These are phyloP conservation scores for Huntiella decipiens DNA, from an alignment of 2,329 filamentous ascomycete genomes.

Conservation along the genomic window DNA sequence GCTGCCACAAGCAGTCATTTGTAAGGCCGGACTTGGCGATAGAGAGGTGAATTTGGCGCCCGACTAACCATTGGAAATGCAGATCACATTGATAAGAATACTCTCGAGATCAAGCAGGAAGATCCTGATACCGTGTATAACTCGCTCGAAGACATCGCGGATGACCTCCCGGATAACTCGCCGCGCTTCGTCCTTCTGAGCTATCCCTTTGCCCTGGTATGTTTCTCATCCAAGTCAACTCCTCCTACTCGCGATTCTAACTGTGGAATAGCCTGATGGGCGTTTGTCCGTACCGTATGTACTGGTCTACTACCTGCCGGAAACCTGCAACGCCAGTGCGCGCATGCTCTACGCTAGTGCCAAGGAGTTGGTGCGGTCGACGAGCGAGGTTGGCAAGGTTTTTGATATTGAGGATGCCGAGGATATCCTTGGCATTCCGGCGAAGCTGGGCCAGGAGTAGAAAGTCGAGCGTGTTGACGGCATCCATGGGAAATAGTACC, in stretches of 20 bases:
- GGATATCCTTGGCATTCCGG: slow-evolving; percentile 65
- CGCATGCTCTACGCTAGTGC: slow-evolving; percentile 92
- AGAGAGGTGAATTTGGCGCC: not conserved
- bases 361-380: slow-evolving; percentile 88
- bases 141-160: slow-evolving; percentile 59
- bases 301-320: slow-evolving; percentile 82
- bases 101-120: slow-evolving; percentile 71
- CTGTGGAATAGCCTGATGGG: slow-evolving; percentile 46
- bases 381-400: slow-evolving; percentile 71
- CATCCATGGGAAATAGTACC: not conserved
- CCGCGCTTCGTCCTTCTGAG: slow-evolving; percentile 80
- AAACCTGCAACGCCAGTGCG: slow-evolving; percentile 69
- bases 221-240: slow-evolving; percentile 13
- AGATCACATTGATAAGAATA: slow-evolving; percentile 84
- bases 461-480: not conserved
- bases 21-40: slow-evolving; percentile 41
- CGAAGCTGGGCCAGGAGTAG: slow-evolving; percentile 29
- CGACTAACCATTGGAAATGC: slow-evolving; percentile 7
- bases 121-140: slow-evolving; percentile 62
- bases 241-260: slow-evolving; percentile 1
- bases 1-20: slow-evolving; percentile 79
- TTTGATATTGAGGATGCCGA: slow-evolving; percentile 69
- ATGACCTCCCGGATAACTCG: slow-evolving; percentile 81
- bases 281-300: slow-evolving; percentile 82
- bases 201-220: slow-evolving; percentile 72